phyloP scores from a whole-genome alignment of 345 rosid genomes.

The Hibiscus tridactylites region DNA sequence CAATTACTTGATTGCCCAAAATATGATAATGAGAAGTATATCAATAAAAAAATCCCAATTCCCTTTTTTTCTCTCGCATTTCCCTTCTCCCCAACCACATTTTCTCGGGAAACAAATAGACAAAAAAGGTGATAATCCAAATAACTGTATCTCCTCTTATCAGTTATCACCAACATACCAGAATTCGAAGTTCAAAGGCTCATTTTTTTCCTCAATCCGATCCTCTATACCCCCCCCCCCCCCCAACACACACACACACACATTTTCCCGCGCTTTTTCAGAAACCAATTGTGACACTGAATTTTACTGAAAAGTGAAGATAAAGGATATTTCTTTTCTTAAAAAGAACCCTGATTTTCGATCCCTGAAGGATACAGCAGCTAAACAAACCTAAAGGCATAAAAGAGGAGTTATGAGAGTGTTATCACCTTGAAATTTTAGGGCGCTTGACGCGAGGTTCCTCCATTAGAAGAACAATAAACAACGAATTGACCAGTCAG shows the following conservation, averaged over 20 bases:
- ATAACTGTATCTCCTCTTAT: background rate
- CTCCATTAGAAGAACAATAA: conserved; percentile 21
- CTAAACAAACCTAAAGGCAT: background rate
- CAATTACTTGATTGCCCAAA: background rate
- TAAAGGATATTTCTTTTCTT: background rate
- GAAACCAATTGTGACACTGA: background rate
- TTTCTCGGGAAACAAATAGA: background rate
- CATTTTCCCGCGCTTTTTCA: background rate
- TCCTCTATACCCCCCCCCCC: no score
- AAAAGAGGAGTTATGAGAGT: background rate
- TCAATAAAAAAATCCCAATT: background rate
- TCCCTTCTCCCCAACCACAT: background rate
- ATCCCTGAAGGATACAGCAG: background rate
- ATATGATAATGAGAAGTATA: background rate
- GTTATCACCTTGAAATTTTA: conserved; percentile 31
- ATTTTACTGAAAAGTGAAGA: background rate
- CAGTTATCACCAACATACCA: background rate
- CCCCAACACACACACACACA: no score
- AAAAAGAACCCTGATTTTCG: background rate
- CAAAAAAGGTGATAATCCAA: background rate
- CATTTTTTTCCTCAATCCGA: background rate
- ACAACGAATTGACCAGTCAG: background rate
- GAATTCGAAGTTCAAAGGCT: background rate
- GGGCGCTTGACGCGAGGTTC: conserved; percentile 50
- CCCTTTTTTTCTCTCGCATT: background rate